Evolutionary conservation across 495 filamentous ascomycete species (phyloP).

Genomic region (Aspergillus incahuasiensis): DNA sequence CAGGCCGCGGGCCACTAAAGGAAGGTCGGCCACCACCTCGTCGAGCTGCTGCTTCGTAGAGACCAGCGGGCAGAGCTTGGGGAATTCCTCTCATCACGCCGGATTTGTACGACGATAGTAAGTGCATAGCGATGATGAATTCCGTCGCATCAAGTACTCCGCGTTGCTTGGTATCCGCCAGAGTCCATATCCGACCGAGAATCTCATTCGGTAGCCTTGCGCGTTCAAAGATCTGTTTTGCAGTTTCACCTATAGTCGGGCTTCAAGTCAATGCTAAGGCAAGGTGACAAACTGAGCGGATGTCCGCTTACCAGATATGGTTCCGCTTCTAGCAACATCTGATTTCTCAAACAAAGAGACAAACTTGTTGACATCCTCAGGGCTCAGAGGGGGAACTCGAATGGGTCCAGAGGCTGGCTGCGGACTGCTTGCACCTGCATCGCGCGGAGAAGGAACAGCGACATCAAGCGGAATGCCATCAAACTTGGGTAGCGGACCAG

Average conservation of each 20-base stretch:
- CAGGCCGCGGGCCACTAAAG: constrained; percentile 35
- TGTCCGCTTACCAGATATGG: constrained; percentile 62
- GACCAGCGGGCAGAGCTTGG: constrained; percentile 71
- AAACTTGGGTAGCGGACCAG: constrained; percentile 86
- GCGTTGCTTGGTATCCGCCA: constrained; percentile 87
- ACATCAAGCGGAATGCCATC: constrained; percentile 59
- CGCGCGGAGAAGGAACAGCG: constrained; percentile 35
- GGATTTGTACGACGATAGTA: constrained; percentile 84
- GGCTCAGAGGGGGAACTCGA: constrained; percentile 82
- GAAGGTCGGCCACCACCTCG: constrained; percentile 49
- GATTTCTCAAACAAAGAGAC: constrained; percentile 82
- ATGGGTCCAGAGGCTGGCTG: constrained; percentile 71
- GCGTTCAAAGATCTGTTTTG: constrained; percentile 92
- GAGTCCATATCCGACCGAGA: constrained; percentile 88
- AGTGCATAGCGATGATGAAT: constrained; percentile 97
- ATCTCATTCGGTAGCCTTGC: constrained; percentile 85
- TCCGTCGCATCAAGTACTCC: constrained; percentile 85
- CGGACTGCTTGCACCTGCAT: constrained; percentile 45
- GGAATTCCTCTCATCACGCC: constrained; percentile 76
- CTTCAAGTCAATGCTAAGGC: neutral
- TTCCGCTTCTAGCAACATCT: constrained; percentile 60
- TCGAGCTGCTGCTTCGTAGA: constrained; percentile 89
- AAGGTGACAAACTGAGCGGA: neutral
- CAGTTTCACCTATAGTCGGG: constrained; percentile 58
- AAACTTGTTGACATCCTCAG: constrained; percentile 87